phyloP scores from a whole-genome alignment of 2,329 filamentous ascomycete species.

The Fusarium subglutinans region DNA sequence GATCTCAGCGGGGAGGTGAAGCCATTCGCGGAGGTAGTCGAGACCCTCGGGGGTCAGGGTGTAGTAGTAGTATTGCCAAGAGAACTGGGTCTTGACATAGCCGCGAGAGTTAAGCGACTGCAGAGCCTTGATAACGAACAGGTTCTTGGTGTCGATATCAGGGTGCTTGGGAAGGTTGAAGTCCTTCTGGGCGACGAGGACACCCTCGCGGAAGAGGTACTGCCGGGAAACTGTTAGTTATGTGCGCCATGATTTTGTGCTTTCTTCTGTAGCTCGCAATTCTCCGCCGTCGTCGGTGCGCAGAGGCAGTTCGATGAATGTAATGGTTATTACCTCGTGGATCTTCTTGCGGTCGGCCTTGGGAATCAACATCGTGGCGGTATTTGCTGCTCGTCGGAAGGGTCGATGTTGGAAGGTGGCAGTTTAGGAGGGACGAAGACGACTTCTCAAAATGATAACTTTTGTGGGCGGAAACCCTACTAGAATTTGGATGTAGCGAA shows the following conservation, averaged over 20 bases:
- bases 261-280: conserved; percentile 31
- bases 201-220: conserved; percentile 95
- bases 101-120: conserved; percentile 98
- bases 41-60: conserved; percentile 99
- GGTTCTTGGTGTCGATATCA: conserved; percentile 99
- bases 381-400: conserved; percentile 52
- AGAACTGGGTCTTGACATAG: conserved; percentile 99
- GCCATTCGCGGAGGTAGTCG: conserved; percentile 99
- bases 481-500: conserved; percentile 47
- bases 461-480: conserved; percentile 58
- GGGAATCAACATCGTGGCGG: conserved; percentile 92
- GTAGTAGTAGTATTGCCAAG: conserved; percentile 99
- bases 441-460: conserved; percentile 56
- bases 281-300: conserved; percentile 13
- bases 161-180: conserved; percentile 97
- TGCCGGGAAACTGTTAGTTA: conserved; percentile 50
- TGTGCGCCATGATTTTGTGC: conserved; percentile 15
- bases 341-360: conserved; percentile 99
- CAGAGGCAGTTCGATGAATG: background rate
- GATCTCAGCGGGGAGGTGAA: conserved; percentile 99
- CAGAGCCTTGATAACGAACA: conserved; percentile 98
- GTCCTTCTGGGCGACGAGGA: conserved; percentile 99
- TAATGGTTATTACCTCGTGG: conserved; percentile 71
- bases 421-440: conserved; percentile 48
- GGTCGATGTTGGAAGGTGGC: conserved; percentile 62